phyloP scores from a whole-genome alignment of 2,329 filamentous ascomycete genomes.

The Lecanosticta acicola region DNA sequence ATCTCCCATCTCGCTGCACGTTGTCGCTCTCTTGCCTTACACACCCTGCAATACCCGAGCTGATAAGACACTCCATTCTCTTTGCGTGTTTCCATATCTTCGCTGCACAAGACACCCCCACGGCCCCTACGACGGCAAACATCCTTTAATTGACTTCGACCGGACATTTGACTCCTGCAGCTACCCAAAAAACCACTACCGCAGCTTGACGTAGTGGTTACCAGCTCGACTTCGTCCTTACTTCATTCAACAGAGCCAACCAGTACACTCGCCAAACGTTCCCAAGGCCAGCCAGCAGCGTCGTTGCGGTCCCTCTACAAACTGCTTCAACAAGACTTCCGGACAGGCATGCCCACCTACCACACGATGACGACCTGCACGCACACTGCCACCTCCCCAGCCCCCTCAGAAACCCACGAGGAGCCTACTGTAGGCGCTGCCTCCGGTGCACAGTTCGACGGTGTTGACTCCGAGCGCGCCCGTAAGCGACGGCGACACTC shows the following conservation, averaged over 20 bases:
- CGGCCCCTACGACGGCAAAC: neutral
- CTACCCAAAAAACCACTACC: neutral
- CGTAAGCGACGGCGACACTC: constrained; percentile 42
- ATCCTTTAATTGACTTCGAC: neutral
- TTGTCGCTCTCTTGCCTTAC: neutral
- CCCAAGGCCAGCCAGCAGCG: too few species aligned
- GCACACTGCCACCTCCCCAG: constrained; percentile 10
- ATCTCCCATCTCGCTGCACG: neutral
- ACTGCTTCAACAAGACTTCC: neutral
- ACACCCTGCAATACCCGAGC: too few species aligned
- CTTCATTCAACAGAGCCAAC: neutral
- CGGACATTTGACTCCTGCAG: neutral
- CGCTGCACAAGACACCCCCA: neutral
- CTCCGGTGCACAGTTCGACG: constrained; percentile 31
- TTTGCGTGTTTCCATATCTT: neutral
- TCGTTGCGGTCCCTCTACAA: too few species aligned
- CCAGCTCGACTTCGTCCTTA: neutral
- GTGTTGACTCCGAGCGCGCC: constrained; percentile 31
- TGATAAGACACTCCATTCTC: too few species aligned
- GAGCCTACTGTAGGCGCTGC: constrained; percentile 39
- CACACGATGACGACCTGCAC: constrained; percentile 14
- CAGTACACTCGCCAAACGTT: too few species aligned
- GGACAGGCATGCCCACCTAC: constrained; percentile 7
- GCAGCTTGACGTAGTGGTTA: neutral
- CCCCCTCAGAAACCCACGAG: constrained; percentile 34